A percentile compares a stretch with the other conserved stretches of the same genome.
Evolutionary conservation across 441 rosid genomes (phyloP).

Genomic region (Brassica hybrid): DNA sequence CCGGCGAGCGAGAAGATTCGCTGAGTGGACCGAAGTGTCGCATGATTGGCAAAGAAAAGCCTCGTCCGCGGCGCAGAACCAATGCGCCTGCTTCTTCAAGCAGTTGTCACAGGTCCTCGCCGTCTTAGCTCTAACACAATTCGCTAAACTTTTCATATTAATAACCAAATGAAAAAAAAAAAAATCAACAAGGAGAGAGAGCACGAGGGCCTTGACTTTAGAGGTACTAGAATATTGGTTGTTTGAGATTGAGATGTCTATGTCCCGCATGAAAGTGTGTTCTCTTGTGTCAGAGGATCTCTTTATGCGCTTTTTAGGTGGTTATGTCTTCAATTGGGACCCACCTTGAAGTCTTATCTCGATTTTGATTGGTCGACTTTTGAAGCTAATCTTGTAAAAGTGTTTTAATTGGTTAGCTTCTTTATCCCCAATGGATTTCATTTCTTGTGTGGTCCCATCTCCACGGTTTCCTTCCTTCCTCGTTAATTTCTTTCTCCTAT

Average conservation of each 20-base stretch:
- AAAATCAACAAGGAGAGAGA: background rate
- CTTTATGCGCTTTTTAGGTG: background rate
- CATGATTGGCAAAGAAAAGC: background rate
- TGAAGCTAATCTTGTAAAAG: conserved; percentile 52
- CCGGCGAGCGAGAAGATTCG: background rate
- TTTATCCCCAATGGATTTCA: conserved; percentile 48
- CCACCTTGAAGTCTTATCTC: too few species aligned
- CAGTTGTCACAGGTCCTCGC: background rate
- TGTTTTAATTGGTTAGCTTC: conserved; percentile 57
- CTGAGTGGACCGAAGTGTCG: too few species aligned
- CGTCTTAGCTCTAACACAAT: background rate
- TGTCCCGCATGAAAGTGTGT: background rate
- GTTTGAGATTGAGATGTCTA: background rate
- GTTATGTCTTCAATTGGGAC: too few species aligned
- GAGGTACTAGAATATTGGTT: background rate
- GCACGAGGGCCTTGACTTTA: background rate
- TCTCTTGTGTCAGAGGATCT: background rate
- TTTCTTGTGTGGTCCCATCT: conserved; percentile 56
- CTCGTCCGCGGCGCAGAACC: background rate
- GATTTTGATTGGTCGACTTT: conserved; percentile 52
- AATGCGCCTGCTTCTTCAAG: background rate
- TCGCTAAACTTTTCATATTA: background rate
- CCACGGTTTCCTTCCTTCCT: conserved; percentile 46
- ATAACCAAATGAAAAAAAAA: background rate
- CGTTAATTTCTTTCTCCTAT: background rate